phyloP scores from a whole-genome alignment of 495 filamentous ascomycete genomes.

The Trichocladium uniseriatum region DNA sequence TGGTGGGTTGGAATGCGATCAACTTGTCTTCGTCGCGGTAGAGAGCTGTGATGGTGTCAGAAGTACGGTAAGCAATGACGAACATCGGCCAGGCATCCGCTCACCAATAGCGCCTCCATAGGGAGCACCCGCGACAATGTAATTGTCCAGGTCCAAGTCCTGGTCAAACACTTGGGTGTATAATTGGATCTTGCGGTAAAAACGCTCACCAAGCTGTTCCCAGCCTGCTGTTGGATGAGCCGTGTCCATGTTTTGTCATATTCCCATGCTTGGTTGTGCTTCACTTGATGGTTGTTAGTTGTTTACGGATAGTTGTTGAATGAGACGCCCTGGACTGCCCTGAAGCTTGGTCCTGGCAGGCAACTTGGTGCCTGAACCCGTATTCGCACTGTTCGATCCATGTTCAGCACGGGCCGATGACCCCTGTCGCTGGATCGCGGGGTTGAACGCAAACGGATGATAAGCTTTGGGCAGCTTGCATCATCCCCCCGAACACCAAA shows the following conservation, averaged over 20 bases:
- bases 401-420: neutral
- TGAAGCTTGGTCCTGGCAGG: neutral
- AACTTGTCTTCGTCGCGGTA: conserved; percentile 82
- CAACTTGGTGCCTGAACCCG: neutral
- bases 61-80: neutral
- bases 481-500: neutral
- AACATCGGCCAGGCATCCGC: conserved; percentile 15
- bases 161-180: conserved; percentile 89
- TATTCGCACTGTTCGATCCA: neutral
- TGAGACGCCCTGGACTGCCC: neutral
- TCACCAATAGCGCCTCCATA: conserved; percentile 88
- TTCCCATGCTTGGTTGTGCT: conserved; percentile 20
- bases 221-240: conserved; percentile 76
- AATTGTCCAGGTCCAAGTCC: conserved; percentile 90
- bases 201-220: conserved; percentile 83
- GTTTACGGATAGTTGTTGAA: neutral
- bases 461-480: conserved; percentile 2
- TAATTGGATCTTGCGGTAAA: conserved; percentile 86
- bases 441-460: neutral
- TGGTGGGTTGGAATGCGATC: conserved; percentile 61
- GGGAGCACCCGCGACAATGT: conserved; percentile 85
- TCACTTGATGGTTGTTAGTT: neutral
- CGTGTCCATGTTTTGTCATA: conserved; percentile 38
- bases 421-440: neutral
- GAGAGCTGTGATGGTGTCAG: conserved; percentile 50